Evolutionary conservation across 371 early-diverging fungal genomes (phyloP), one percentile per base, ranked within the genome.

Genomic region (Batrachochytrium dendrobatidis): DNA sequence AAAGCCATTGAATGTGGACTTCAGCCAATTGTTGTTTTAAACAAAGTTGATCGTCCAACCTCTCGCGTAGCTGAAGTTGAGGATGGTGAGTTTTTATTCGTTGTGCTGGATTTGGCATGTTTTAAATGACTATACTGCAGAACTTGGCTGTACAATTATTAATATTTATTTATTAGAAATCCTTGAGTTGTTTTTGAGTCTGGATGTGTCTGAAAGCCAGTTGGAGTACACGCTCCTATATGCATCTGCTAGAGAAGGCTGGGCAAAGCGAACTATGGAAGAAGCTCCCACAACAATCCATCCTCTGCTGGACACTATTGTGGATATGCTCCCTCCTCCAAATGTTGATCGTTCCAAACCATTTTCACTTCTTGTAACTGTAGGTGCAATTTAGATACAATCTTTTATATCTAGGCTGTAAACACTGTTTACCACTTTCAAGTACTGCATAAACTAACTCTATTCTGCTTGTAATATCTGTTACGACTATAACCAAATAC

Each of bases 161-260:
- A 24, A 20, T 28, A 30, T 18, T 26, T 17, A 4, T 44, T 54
- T 44, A n/a, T n/a, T n/a, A 28, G 75, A 87, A 57, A 66, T 89
- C 39, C 69, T 89, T 58, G 90, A 89, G 62, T 74, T 89, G 32
- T 89, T 89, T 54, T 64, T 85, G 55, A 77, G 74, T 15, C 68
- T 89, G 51, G 86, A 85, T 18, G 88, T 88, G 1, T 71, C 74
- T 1, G 90, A 89, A 52, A 83, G 83, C 59, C 87, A 89, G 67
- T 76, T 86, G 53, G 83, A 82, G 18, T 89, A 89, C 71, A 82
- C 86, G 25, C 69, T 83, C 26, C 58, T 87, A 25, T 87, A 77
- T 58, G 86, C 86, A 12, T 85, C 86, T 49, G 90, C 88, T 6
- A 89, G 88, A 66, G 82, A 88, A 34, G 90, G 90, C 30, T 89